Conservation (phyloP, 257 asterid genomes). For the Fraxinus quadrangulata region DNA sequence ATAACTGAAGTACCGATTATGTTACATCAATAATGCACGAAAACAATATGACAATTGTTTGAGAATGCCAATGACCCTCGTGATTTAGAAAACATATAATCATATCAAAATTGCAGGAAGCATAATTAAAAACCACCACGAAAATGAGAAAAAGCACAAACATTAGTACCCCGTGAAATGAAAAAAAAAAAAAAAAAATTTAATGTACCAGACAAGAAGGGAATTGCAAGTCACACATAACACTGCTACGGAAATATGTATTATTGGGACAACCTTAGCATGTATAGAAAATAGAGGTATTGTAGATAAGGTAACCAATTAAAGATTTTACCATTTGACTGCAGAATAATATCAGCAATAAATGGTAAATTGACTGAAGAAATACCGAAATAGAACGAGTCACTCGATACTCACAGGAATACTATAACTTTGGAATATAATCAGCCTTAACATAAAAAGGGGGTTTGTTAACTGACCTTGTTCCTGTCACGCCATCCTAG, state of each 20-base stretch:
- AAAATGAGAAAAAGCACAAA: no score
- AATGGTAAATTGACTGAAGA: neutral
- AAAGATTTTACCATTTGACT: neutral
- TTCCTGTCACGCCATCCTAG: conserved; percentile 92
- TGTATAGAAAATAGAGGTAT: no score
- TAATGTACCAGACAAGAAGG: no score
- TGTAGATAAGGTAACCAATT: no score
- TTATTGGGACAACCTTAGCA: no score
- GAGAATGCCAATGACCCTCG: neutral
- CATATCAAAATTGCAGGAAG: neutral
- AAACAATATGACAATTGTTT: neutral
- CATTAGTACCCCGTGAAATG: no score
- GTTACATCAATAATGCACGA: neutral
- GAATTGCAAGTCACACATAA: neutral
- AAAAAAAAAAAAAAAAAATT: no score
- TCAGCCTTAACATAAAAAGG: neutral
- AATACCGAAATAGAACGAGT: neutral
- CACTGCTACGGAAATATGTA: no score
- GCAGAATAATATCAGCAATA: conserved; percentile 6
- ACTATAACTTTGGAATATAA: neutral
- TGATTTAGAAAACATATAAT: neutral
- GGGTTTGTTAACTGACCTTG: conserved; percentile 55
- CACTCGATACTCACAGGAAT: neutral
- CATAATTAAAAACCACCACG: neutral
- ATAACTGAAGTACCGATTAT: neutral